Percentiles rank a stretch among this genome's conserved stretches.
Conservation (phyloP, 176 grass and related monocot species). For the Leersia perrieri region DNA sequence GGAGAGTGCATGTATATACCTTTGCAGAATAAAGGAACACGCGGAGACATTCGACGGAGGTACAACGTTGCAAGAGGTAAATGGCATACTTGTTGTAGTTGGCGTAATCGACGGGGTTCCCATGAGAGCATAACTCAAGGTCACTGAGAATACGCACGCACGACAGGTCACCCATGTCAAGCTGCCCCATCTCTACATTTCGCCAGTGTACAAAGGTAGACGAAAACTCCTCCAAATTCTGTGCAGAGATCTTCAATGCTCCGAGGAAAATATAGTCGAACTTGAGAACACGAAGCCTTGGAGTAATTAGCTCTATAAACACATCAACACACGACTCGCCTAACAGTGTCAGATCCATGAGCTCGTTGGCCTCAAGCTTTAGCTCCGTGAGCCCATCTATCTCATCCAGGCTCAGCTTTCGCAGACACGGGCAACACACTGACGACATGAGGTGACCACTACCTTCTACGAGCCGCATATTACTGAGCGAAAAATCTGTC, state of each 20-base stretch:
- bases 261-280: fast-evolving
- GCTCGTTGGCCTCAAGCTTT: no score
- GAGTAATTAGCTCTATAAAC: background rate
- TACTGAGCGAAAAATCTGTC: background rate
- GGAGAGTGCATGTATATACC: background rate
- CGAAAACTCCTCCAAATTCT: background rate
- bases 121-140: background rate
- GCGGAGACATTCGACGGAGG: background rate
- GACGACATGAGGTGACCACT: background rate
- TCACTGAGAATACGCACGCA: background rate
- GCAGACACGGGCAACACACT: background rate
- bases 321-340: no score
- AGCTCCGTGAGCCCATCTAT: background rate
- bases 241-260: background rate
- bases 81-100: background rate
- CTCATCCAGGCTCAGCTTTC: background rate
- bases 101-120: background rate
- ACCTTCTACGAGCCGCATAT: background rate
- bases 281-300: background rate
- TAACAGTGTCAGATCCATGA: no score
- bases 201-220: no score
- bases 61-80: background rate
- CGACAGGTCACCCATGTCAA: background rate
- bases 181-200: no score
- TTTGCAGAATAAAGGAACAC: background rate